phyloP scores from a whole-genome alignment of 116 monocot species.

The Thalassia testudinum region DNA sequence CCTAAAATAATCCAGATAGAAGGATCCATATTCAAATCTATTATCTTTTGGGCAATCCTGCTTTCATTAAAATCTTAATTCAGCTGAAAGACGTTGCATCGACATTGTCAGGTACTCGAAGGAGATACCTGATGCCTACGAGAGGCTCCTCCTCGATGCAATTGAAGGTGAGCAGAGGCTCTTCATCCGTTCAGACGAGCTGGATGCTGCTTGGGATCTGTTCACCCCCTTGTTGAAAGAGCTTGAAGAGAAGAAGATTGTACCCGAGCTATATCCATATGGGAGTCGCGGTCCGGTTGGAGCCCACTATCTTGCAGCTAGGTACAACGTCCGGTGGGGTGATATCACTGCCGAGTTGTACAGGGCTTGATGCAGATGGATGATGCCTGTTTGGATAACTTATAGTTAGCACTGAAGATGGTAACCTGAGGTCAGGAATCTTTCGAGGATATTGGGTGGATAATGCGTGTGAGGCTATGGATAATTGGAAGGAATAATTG shows the following conservation, averaged over 20 bases:
- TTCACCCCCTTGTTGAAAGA: constrained; percentile 59
- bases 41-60: too few relatives aligned
- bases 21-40: too few relatives aligned
- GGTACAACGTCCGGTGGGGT: constrained; percentile 54
- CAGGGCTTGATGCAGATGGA: too few relatives aligned
- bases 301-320: constrained; percentile 52
- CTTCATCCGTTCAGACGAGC: constrained; percentile 56
- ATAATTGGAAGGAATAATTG: too few relatives aligned
- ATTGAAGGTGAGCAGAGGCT: constrained; percentile 58
- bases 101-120: constrained; percentile 31
- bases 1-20: too few relatives aligned
- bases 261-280: constrained; percentile 54
- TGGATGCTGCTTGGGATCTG: constrained; percentile 60
- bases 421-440: too few relatives aligned
- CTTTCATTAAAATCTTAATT: too few relatives aligned
- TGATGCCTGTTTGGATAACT: too few relatives aligned
- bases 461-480: too few relatives aligned
- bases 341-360: constrained; percentile 28
- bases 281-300: constrained; percentile 66
- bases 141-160: constrained; percentile 54
- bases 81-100: too few relatives aligned
- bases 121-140: constrained; percentile 68
- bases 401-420: too few relatives aligned
- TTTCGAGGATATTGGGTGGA: too few relatives aligned
- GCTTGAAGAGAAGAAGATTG: constrained; percentile 49